Evolutionary conservation across 1,284 basidiomycete species (phyloP).

Genomic region (Cryptococcus sp.): DNA sequence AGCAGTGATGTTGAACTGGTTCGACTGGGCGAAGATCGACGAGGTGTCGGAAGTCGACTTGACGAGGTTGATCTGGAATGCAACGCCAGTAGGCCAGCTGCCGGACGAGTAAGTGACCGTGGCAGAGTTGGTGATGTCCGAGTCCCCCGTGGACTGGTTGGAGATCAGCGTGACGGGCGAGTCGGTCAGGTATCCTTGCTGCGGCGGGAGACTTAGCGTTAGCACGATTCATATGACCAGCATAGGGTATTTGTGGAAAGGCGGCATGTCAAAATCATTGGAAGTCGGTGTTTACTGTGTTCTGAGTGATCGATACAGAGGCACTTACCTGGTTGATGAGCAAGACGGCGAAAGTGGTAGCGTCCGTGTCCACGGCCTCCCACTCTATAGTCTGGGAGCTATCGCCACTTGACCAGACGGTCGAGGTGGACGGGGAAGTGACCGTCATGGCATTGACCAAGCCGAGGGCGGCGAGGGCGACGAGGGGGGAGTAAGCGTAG

Average conservation of each 20-base stretch:
- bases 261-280: no score
- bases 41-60: conserved; percentile 54
- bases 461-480: conserved; percentile 53
- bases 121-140: conserved; percentile 30
- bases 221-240: conserved; percentile 17
- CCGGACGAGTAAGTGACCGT: conserved; percentile 36
- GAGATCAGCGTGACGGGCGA: conserved; percentile 41
- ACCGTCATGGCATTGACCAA: conserved; percentile 63
- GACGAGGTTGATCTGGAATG: conserved; percentile 68
- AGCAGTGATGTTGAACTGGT: conserved; percentile 56
- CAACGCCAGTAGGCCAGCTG: conserved; percentile 43
- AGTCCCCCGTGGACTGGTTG: conserved; percentile 39
- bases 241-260: no score
- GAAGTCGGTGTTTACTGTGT: no score
- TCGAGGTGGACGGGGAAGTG: conserved; percentile 57
- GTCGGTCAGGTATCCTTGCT: conserved; percentile 40
- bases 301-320: no score
- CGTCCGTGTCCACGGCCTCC: conserved; percentile 66
- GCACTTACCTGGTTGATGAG: conserved; percentile 64
- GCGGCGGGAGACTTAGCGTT: conserved; percentile 2
- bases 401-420: conserved; percentile 60
- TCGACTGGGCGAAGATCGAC: conserved; percentile 60
- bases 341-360: conserved; percentile 66
- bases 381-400: conserved; percentile 65
- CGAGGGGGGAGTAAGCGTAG: conserved; percentile 8